phyloP scores from a whole-genome alignment of 441 rosid genomes.

The Populus tomentosa region DNA sequence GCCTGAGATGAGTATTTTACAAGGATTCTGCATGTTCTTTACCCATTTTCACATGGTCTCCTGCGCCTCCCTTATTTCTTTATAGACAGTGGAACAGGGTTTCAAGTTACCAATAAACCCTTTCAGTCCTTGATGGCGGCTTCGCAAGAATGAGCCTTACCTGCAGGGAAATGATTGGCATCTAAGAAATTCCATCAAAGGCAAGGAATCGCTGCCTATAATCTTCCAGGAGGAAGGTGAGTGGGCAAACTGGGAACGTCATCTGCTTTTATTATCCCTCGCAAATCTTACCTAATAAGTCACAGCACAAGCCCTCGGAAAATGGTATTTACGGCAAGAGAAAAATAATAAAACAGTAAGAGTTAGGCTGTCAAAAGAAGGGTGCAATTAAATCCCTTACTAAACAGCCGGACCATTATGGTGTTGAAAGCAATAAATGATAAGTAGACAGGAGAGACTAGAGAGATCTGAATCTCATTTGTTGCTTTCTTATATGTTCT shows the following conservation, averaged over 20 bases:
- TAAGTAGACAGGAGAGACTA: background rate
- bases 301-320: background rate
- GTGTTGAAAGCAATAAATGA: conserved; percentile 20
- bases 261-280: conserved; percentile 12
- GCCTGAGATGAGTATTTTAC: conserved; percentile 43
- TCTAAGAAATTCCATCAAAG: conserved; percentile 4
- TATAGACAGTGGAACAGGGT: background rate
- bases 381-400: conserved; percentile 14
- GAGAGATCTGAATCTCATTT: conserved; percentile 21
- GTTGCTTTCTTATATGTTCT: conserved; percentile 24
- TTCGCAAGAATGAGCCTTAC: background rate
- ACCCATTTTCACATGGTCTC: conserved; percentile 58
- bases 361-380: conserved; percentile 24
- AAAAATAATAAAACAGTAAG: conserved; percentile 22
- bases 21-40: conserved; percentile 55
- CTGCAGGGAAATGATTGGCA: conserved; percentile 16
- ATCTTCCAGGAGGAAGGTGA: conserved; percentile 9
- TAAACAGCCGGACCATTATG: conserved; percentile 10
- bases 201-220: conserved; percentile 24
- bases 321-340: conserved; percentile 2
- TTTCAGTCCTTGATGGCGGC: background rate
- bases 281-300: background rate
- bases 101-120: conserved; percentile 24
- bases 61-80: conserved; percentile 26
- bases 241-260: conserved; percentile 19